Base-by-base conservation (phyloP, 2,329 filamentous ascomycete genomes). In the Tothia fuscella region DNA sequence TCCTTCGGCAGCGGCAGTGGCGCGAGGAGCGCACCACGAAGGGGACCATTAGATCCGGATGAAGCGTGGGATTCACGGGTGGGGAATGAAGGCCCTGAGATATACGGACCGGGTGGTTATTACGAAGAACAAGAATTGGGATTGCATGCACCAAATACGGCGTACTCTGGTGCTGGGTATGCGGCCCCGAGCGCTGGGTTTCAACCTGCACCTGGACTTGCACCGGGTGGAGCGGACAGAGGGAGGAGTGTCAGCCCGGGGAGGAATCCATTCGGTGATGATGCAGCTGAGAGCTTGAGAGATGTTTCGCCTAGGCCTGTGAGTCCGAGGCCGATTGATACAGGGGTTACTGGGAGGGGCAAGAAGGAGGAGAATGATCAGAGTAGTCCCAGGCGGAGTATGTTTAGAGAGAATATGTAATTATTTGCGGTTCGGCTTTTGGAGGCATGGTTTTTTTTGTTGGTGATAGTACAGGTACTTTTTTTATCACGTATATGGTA, bases 11-110 rank as follows among this genome's bases (percentile, higher is more conserved):
- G 61, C 68, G 57, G 54, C 12, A 47, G 48, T 29, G 39, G 39
- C 33, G 44, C 45, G 24, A 56, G 56, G 14, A 63, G 46, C 14
- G 32, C 49, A n/a, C 67, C 69, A 42, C 61, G 73, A 41, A 79
- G 82, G 57, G 76, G 78, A 2, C 68, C 77, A 3, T 70, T 86
- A 34, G 85, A 91, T 53, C 82, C 82, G 1, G 85, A 93, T 56
- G 83, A 88, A 54, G 83, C 84, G 2, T 93, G 86, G 86, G 84
- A 91, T 62, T 64, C 82, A 48, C 70, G 82, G 46, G 83, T 93
- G 4, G 82, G 82, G 44, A 70, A 77, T 51, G 83, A 88, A 58
- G 75, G 79, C 14, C n/a, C n/a, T n/a, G 78, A 81, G 54, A 64
- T 61, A 10, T 78, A 79, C 56, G 74, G 73, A 2, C 63, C 65